Evolutionary conservation across 257 asterid species (phyloP), one percentile per base, ranked within the genome.

Genomic region (Verbascum thapsus): DNA sequence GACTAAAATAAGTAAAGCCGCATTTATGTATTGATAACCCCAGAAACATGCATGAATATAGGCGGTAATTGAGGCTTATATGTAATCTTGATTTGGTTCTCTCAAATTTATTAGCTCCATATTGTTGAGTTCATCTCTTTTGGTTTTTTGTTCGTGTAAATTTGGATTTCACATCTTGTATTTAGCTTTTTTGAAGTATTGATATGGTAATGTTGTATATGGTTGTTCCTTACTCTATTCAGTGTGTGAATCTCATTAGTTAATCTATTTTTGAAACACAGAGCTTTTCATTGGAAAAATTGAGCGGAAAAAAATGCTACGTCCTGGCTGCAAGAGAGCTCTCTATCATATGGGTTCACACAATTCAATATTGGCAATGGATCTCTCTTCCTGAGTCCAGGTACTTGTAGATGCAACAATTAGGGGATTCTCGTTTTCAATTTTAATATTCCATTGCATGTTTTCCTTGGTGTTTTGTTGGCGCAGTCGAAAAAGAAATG

Each of bases 291-390:
- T 37, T 91, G 77, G 95, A 86, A 66, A 88, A 86, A 74, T 8
- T 41, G 73, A 78, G 70, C 5, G 95, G 95, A 17, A 88, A 84
- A 79, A 91, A 83, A 79, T 80, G 87, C 71, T 88, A 41, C 72
- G 83, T 83, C 90, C 70, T 88, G 70, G 74, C 85, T 52, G 89
- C 96, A 68, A 84, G 83, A 70, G 90, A 83, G 7, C 81, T 88
- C 22, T 5, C 3, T 3, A 88, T 86, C 41, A 75, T 69, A n/a
- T 86, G 86, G 95, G 74, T 80, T 2, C 85, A 81, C 51, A 72
- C 88, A 7, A 78, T 82, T 37, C 45, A 51, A 23, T 83, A 86
- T 54, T 91, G 96, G 98, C 63, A 51, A 42, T 88, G 90, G 88
- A 47, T 63, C 55, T 34, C 80, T 52, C 70, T 35, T 32, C 80